Base-by-base conservation (phyloP, 208 protist species). In the Trypanosoma conorhini region DNA sequence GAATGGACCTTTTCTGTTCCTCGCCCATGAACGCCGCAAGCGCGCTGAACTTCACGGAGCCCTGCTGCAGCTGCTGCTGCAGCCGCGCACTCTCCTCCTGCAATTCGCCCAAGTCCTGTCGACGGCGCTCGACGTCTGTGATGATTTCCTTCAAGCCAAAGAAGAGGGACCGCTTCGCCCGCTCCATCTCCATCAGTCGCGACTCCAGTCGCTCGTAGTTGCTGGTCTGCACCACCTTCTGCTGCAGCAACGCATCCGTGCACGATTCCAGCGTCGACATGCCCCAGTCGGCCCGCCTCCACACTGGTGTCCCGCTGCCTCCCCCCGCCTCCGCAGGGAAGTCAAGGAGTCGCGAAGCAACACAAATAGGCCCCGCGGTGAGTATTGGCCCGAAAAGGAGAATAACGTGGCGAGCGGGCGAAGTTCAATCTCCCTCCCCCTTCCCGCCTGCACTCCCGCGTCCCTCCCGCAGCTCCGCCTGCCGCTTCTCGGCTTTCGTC, bases 181-280 rank as follows among this genome's bases (percentile, higher is more conserved):
- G 78, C 74, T 95, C 81, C 48, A 89, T 74, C 19, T 89, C 79
- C 33, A 77, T 70, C 42, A 95, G 64, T 58, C 87, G 85, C 40
- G 76, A 76, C 63, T 91, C 85, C 26, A 90, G 62, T 3, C 75
- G 77, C 67, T 92, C 90, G 58, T 90, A 83, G 38, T 85, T 77
- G 24, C 78, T 92, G 19, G 72, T 66, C 72, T 91, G 81, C 38
- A 93, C 71, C 1, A 83, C 83, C 67, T 88, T 87, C 66, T 95
- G 90, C 60, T 88, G 86, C 24, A 95, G 73, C 57, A 95, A 67
- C 19, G 76, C 79, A 64, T 95, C 87, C 0, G 90, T 83, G 70
- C 88, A 92, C 63, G 63, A 74, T 22, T 90, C 69, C 30, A 95
- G 69, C 24, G 86, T 85, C 0, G 85, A 79, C 86, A 76, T 76